Conservation (phyloP, 345 rosid genomes). For the Cardamine resedifolia region DNA sequence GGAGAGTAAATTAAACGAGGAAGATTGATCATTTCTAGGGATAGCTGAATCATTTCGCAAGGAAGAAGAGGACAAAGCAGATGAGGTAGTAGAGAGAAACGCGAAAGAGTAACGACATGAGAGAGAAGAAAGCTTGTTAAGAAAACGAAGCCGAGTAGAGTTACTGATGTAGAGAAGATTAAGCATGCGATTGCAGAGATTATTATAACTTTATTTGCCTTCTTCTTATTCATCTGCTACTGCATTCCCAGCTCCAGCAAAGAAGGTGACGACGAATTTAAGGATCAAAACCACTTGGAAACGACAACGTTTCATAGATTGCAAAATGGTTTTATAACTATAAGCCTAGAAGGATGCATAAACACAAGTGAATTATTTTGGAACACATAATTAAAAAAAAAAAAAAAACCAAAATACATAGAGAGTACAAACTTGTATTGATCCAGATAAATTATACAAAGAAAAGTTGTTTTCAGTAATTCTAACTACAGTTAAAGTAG, state of each 20-base stretch:
- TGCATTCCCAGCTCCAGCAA: too few species aligned
- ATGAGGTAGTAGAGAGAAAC: background rate
- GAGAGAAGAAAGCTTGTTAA: constrained; percentile 37
- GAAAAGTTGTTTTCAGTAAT: background rate
- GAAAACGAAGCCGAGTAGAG: constrained; percentile 23
- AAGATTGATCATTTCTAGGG: constrained; percentile 36
- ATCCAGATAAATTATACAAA: background rate
- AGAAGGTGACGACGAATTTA: background rate
- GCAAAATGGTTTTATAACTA: too few species aligned
- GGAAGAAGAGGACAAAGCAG: constrained; percentile 25
- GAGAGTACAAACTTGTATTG: too few species aligned
- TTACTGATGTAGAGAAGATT: constrained; percentile 38
- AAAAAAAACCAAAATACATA: too few species aligned
- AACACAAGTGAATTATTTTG: background rate
- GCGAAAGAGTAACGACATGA: constrained; percentile 28
- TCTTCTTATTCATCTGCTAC: constrained; percentile 19
- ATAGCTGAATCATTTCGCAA: constrained; percentile 5
- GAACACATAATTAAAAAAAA: background rate
- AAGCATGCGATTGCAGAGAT: constrained; percentile 37
- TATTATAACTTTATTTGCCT: background rate
- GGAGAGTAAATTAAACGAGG: constrained; percentile 28
- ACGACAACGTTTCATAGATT: background rate
- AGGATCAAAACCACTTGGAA: background rate
- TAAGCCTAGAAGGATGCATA: too few species aligned
- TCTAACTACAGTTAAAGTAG: background rate